Evolutionary conservation across 805 yeast species (phyloP), one percentile per base, ranked within the genome.

Genomic region (Yarrowia sp.): DNA sequence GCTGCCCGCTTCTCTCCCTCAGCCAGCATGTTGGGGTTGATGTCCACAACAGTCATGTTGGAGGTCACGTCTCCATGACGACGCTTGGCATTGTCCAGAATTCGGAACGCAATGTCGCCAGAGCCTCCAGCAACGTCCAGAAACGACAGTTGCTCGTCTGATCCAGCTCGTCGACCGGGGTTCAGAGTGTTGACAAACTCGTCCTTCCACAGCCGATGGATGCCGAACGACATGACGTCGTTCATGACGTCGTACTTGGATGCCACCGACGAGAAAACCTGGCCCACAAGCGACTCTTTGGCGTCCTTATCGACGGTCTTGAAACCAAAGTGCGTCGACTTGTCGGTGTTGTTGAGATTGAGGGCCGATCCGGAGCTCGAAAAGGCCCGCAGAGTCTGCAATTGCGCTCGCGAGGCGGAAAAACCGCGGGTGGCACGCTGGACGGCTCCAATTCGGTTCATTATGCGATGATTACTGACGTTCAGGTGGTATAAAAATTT

Each of bases 91-190:
- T 95, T 97, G 74, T 92, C 97, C 70, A 95, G 82, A 70, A 95
- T 83, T 2, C 99, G 96, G 79, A 92, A 92, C 1, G 99, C 99
- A 78, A 95, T 94, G 76, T 95, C 99, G 56, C 99, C 99, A 12
- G 98, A 92, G 30, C 99, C 99, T 69, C 99, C 99, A 34, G 99
- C 99, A 68, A 95, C 98, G 78, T 95, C 99, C 71, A 95, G 83
- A 75, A 95, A 94, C 69, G 87, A 86, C 73, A 95, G 81, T 3
- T 97, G 97, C 71, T 88, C 85, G 36, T 14, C 13, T 14, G 86
- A 85, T 55, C 94, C 96, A 6, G 97, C 94, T 75, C 98, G 85
- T 81, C 86, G 87, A 40, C 99, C 99, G 52, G 98, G 96, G 76
- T 95, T 97, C 68, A 95, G 81, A 72, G 91, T 86, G 73, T 87